Percentiles rank a stretch among this genome's conserved stretches.
Evolutionary conservation across 2,329 filamentous ascomycete genomes (phyloP).

Genomic region (Parascedosporium putredinis): DNA sequence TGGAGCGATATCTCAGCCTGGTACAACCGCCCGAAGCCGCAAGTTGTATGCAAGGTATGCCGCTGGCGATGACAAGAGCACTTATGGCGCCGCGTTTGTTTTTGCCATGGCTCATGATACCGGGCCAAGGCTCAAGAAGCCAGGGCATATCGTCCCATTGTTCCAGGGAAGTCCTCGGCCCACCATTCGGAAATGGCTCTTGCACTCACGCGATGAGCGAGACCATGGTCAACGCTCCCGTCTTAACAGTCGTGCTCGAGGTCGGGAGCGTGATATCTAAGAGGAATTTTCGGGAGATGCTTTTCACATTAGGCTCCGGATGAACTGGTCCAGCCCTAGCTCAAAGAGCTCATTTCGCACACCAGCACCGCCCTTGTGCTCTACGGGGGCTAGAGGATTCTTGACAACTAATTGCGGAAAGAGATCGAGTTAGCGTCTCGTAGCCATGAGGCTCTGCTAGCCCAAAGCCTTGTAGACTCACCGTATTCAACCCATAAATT

Average conservation of each 20-base stretch:
- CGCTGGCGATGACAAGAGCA: too few relatives aligned
- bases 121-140: too few relatives aligned
- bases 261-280: background rate
- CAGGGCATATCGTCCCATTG: too few relatives aligned
- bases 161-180: too few relatives aligned
- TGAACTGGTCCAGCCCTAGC: slow-evolving; percentile 65
- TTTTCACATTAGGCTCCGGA: slow-evolving; percentile 51
- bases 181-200: too few relatives aligned
- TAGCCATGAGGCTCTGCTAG: background rate
- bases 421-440: slow-evolving; percentile 5
- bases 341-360: slow-evolving; percentile 64
- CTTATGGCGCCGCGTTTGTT: too few relatives aligned
- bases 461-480: slow-evolving; percentile 26
- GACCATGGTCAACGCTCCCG: background rate
- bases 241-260: background rate
- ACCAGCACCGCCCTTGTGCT: slow-evolving; percentile 58
- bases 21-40: too few relatives aligned
- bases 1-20: too few relatives aligned
- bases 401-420: slow-evolving; percentile 46
- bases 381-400: slow-evolving; percentile 57
- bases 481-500: slow-evolving; percentile 96
- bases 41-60: too few relatives aligned
- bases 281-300: background rate
- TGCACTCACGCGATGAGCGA: too few relatives aligned
- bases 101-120: too few relatives aligned